Percentiles rank a stretch among this genome's conserved stretches.
phyloP scores from a whole-genome alignment of 441 rosid genomes.

The Erysimum cheiri region DNA sequence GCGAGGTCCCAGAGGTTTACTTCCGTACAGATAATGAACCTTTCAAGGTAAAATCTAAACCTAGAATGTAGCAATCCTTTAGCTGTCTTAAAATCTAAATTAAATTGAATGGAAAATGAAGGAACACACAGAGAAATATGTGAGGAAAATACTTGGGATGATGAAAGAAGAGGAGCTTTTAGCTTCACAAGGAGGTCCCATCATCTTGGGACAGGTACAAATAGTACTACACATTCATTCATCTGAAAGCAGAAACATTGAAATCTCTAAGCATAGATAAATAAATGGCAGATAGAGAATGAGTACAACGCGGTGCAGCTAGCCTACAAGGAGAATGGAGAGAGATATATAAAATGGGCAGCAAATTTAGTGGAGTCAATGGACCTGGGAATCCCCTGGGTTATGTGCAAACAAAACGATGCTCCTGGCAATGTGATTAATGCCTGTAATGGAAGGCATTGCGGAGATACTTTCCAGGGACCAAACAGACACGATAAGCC shows the following conservation, averaged over 20 bases:
- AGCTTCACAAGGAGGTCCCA: constrained; percentile 61
- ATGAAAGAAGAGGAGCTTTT: constrained; percentile 49
- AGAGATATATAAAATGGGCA: constrained; percentile 51
- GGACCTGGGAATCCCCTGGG: constrained; percentile 51
- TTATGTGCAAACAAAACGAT: constrained; percentile 53
- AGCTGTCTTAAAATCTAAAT: neutral
- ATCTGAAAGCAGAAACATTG: neutral
- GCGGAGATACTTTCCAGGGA: constrained; percentile 39
- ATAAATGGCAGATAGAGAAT: constrained; percentile 50
- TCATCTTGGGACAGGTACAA: constrained; percentile 55
- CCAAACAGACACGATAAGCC: constrained; percentile 38
- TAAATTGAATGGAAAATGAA: neutral
- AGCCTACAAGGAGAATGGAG: constrained; percentile 43
- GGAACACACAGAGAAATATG: constrained; percentile 42
- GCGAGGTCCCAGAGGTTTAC: constrained; percentile 50
- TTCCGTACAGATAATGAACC: constrained; percentile 54
- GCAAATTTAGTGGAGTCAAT: constrained; percentile 43
- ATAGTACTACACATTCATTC: neutral
- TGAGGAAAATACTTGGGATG: constrained; percentile 46
- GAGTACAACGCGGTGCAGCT: constrained; percentile 49
- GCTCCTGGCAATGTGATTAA: constrained; percentile 43
- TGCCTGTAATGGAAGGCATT: constrained; percentile 42
- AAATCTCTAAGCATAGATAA: neutral
- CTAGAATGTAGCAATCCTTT: neutral
- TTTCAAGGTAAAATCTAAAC: constrained; percentile 50